phyloP scores from a whole-genome alignment of 768 basidiomycete species.

The Mycena kentingensis region DNA sequence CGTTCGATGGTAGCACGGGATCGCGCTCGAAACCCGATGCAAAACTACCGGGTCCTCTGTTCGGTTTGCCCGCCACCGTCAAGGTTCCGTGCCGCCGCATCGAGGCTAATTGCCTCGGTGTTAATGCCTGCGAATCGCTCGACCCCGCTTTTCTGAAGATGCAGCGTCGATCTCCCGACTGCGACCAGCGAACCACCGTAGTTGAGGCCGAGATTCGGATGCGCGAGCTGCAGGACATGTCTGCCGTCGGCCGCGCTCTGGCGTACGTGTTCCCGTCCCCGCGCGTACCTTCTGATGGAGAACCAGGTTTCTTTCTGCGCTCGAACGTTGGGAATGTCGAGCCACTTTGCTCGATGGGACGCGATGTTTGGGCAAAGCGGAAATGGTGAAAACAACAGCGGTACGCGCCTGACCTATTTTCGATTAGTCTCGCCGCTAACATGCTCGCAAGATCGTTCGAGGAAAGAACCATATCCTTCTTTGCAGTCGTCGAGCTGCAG shows the following conservation, averaged over 20 bases:
- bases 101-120: conserved; percentile 1
- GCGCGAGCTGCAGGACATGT: conserved; percentile 5
- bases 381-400: background rate
- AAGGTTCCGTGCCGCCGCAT: conserved; percentile 8
- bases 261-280: background rate
- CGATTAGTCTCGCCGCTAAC: background rate
- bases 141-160: background rate
- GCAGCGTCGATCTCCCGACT: background rate
- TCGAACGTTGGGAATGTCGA: background rate
- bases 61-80: conserved; percentile 1
- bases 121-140: conserved; percentile 10
- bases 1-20: conserved; percentile 1
- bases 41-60: background rate
- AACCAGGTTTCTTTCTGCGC: background rate
- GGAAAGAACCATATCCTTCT: conserved; percentile 1
- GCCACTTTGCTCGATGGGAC: background rate
- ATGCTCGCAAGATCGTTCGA: background rate
- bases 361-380: background rate
- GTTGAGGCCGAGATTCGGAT: conserved; percentile 2
- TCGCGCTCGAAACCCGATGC: background rate
- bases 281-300: background rate
- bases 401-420: background rate
- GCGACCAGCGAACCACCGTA: background rate
- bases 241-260: conserved; percentile 1
- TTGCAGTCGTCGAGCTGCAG: background rate